Evolutionary conservation across 768 basidiomycete species (phyloP), one percentile per base, ranked within the genome.

Genomic region (Calocera cornea): DNA sequence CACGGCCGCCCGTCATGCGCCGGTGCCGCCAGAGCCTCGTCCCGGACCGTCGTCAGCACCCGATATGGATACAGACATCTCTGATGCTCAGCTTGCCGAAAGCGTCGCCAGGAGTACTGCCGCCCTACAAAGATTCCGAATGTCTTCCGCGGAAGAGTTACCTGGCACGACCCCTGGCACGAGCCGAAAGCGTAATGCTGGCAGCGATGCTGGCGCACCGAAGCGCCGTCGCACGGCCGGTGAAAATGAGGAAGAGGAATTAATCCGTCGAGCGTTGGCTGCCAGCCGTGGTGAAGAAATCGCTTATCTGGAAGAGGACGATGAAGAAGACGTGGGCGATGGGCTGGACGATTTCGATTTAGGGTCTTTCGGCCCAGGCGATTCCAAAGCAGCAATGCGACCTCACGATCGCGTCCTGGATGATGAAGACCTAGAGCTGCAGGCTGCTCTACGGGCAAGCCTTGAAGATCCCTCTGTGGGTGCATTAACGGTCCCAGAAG

Each of bases 401-500:
- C 34, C 63, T 38, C n/a, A 29, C 11, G 68, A 68, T 31, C 78
- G 85, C 54, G 83, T 87, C 41, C 86, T 90, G 71, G 92, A 94
- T 69, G 92, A 95, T 70, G 92, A 94, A 64, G 92, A 95, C 72
- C 85, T 83, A 27, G 87, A 90, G 71, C 77, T 95, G 54, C 93
- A 95, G 76, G 92, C 92, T 12, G 93, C 93, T 2, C 79, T 95
- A 63, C 86, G 80, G 73, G 93, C 91, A 1, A 93, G 92, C 40
- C 78, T 95, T 69, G 87, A 88, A 73, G 78, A 79, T 44, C 74
- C 85, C 24, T 86, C 88, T 1, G 76, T 77, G 41, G 87, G 80
- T 34, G 86, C 79, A 77, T 69, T 70, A 29, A 65, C 14, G 77
- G 78, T 22, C 65, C 71, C n/a, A 64, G 70, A n/a, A 71, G 72